Evolutionary conservation across 306 rosid genomes (phyloP).

Genomic region (Corylus americana): DNA sequence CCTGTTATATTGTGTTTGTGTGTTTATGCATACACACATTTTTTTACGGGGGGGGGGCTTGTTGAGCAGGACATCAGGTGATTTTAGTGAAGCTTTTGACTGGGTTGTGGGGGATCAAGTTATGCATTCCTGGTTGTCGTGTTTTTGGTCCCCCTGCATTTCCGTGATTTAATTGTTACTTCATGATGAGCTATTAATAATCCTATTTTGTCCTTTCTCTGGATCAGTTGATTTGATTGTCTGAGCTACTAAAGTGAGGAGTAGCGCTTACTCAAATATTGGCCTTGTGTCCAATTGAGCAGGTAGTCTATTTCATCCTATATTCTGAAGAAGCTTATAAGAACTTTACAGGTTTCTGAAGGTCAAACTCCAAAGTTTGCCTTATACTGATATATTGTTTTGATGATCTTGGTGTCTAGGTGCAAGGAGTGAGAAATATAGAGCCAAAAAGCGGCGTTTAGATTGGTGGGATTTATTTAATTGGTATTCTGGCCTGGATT

Average conservation of each 20-base stretch:
- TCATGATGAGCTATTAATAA: not conserved
- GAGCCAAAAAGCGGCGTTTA: constrained; percentile 25
- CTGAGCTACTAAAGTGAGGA: constrained; percentile 29
- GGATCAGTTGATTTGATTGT: constrained; percentile 33
- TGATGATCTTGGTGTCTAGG: constrained; percentile 28
- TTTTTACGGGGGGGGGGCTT: not conserved
- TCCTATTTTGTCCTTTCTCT: constrained; percentile 20
- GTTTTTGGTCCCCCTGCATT: not conserved
- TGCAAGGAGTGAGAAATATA: constrained; percentile 26
- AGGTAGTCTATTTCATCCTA: constrained; percentile 29
- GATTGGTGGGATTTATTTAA: constrained; percentile 29
- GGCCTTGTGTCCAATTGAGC: constrained; percentile 28
- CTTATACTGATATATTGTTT: not conserved
- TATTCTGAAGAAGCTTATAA: constrained; percentile 13
- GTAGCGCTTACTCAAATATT: constrained; percentile 17
- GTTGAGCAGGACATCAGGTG: not conserved
- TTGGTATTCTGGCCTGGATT: constrained; percentile 72
- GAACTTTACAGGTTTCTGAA: constrained; percentile 17
- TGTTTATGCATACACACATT: not conserved
- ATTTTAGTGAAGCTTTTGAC: not conserved
- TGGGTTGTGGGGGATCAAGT: constrained; percentile 2
- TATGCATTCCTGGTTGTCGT: constrained; percentile 8
- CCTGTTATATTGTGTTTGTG: not conserved
- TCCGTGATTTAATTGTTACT: not conserved
- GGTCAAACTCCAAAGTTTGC: constrained; percentile 12